A percentile compares a stretch with the other conserved stretches of the same genome.
phyloP scores from a whole-genome alignment of 2,329 filamentous ascomycete species.

The Thelonectria blattea region DNA sequence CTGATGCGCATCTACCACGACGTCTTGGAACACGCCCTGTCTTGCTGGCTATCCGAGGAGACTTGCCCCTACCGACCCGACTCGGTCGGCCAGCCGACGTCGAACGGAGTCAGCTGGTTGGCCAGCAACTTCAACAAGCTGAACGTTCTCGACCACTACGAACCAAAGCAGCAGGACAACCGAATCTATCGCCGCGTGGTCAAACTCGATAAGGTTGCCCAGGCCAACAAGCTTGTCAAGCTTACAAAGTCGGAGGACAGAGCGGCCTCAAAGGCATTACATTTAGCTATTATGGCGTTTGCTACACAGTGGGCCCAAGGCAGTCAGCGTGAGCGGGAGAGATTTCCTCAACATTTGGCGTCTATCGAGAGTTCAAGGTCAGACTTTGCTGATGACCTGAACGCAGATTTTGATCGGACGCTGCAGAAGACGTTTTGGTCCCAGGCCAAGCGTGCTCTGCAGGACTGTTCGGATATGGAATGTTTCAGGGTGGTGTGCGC shows the following conservation, averaged over 20 bases:
- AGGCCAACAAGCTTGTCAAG: constrained; percentile 47
- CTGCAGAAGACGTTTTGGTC: constrained; percentile 48
- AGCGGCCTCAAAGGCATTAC: constrained; percentile 52
- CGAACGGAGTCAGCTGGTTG: constrained; percentile 38
- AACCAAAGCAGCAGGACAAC: constrained; percentile 44
- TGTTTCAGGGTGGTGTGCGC: constrained; percentile 50
- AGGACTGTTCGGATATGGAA: constrained; percentile 46
- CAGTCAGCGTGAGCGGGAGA: constrained; percentile 36
- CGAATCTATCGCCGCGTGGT: constrained; percentile 57
- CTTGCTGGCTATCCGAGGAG: constrained; percentile 60
- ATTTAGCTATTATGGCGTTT: constrained; percentile 58
- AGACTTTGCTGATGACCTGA: constrained; percentile 34
- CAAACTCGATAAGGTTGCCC: constrained; percentile 53
- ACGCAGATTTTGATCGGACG: constrained; percentile 46
- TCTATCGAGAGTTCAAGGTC: constrained; percentile 34
- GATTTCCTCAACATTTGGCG: constrained; percentile 32
- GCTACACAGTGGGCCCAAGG: constrained; percentile 54
- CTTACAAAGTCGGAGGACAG: constrained; percentile 50
- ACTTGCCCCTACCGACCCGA: constrained; percentile 55
- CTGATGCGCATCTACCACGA: constrained; percentile 56
- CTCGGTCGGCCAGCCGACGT: constrained; percentile 27
- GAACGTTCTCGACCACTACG: constrained; percentile 32
- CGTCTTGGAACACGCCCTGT: constrained; percentile 58
- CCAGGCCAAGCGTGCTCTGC: constrained; percentile 44
- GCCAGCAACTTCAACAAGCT: constrained; percentile 37